Conservation (phyloP, 208 protist species). For the Leishmania amazonensis region DNA sequence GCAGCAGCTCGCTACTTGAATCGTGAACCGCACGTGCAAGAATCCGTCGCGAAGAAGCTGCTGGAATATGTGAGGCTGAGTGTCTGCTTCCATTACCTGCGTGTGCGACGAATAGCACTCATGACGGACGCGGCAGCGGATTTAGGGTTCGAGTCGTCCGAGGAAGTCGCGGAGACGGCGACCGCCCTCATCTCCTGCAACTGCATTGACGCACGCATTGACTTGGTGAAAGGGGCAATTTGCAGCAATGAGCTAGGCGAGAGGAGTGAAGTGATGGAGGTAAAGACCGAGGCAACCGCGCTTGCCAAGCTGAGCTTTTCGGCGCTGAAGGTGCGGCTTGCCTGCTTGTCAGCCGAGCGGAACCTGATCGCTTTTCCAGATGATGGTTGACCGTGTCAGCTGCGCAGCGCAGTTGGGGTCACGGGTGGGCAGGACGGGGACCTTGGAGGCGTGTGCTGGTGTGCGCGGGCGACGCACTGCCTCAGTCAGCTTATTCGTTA, state of each 20-base stretch:
- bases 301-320: slow-evolving; percentile 20
- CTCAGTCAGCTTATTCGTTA: background rate
- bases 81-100: slow-evolving; percentile 44
- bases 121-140: slow-evolving; percentile 24
- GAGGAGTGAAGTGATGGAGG: background rate
- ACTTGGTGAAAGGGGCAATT: slow-evolving; percentile 16
- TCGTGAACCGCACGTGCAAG: slow-evolving; percentile 5
- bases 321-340: slow-evolving; percentile 20
- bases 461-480: background rate
- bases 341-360: slow-evolving; percentile 24
- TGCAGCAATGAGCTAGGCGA: background rate
- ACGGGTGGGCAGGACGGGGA: background rate
- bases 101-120: background rate
- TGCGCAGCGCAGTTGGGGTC: background rate
- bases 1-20: slow-evolving; percentile 27
- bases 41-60: slow-evolving; percentile 9
- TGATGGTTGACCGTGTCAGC: background rate
- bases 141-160: slow-evolving; percentile 14
- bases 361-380: slow-evolving; percentile 21
- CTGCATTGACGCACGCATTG: slow-evolving; percentile 24
- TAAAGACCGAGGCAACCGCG: slow-evolving; percentile 9
- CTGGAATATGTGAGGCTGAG: slow-evolving; percentile 35
- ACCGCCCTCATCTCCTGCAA: slow-evolving; percentile 15
- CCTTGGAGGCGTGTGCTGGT: background rate
- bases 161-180: slow-evolving; percentile 7